Evolutionary conservation across 2,329 filamentous ascomycete species (phyloP).

Genomic region (Fusarium buharicum): DNA sequence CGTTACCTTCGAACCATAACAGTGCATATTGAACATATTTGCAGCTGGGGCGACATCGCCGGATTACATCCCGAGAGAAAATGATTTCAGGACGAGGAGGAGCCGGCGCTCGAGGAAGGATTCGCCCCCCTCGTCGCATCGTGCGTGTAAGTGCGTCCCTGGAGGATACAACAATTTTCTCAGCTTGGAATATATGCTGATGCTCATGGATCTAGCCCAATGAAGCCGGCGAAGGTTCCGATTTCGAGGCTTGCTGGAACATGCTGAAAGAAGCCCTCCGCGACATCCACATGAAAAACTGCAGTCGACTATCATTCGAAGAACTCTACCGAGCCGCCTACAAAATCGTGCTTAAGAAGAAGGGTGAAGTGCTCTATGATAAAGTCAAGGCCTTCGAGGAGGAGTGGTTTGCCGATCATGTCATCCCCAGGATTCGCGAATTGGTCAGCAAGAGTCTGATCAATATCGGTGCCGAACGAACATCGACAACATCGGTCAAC

Average conservation of each 20-base stretch:
- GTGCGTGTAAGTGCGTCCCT: constrained; percentile 51
- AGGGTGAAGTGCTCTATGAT: constrained; percentile 83
- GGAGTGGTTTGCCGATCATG: constrained; percentile 79
- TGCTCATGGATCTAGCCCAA: constrained; percentile 45
- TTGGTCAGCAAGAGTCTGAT: constrained; percentile 77
- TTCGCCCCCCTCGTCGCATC: constrained; percentile 57
- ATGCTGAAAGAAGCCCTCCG: constrained; percentile 79
- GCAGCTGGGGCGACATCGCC: constrained; percentile 15
- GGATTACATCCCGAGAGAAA: constrained; percentile 1
- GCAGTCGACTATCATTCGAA: constrained; percentile 90
- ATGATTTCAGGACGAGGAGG: constrained; percentile 64
- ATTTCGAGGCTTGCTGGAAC: constrained; percentile 88
- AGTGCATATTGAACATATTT: neutral
- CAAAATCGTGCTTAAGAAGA: constrained; percentile 90
- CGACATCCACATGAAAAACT: constrained; percentile 93
- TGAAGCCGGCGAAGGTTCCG: constrained; percentile 66
- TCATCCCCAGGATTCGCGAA: constrained; percentile 75
- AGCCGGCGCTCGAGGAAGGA: constrained; percentile 54
- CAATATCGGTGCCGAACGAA: constrained; percentile 67
- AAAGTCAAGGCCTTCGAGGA: constrained; percentile 83
- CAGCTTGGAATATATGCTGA: constrained; percentile 35
- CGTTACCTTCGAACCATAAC: neutral
- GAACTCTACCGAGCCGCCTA: constrained; percentile 94
- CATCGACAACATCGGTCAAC: constrained; percentile 71
- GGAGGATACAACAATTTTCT: neutral